A percentile compares a stretch with the other conserved stretches of the same genome.
These are phyloP conservation scores for Teratosphaeria zuluensis DNA, from an alignment of 2,329 filamentous ascomycete genomes.

Conservation along the genomic window DNA sequence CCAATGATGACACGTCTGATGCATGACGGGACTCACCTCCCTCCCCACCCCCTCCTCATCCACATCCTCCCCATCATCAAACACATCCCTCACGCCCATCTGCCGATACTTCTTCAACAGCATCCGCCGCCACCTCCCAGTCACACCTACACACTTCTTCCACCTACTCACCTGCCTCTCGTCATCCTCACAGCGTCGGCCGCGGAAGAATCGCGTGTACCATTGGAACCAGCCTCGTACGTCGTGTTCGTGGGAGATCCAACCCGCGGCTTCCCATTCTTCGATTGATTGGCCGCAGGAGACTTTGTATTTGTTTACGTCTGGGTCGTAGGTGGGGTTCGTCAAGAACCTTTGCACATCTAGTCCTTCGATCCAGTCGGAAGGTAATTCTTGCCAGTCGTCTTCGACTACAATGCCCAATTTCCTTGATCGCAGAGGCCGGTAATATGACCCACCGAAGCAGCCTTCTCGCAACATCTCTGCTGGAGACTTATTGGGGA, in stretches of 20 bases:
- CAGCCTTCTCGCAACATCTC: conserved; percentile 44
- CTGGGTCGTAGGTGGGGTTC: conserved; percentile 34
- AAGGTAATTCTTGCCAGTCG: conserved; percentile 40
- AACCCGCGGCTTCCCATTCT: conserved; percentile 46
- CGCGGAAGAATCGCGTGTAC: conserved; percentile 45
- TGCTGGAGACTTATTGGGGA: conserved; percentile 45
- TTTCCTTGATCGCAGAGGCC: conserved; percentile 36
- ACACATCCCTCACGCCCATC: conserved; percentile 40
- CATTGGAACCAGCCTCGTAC: conserved; percentile 50
- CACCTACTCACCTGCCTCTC: conserved; percentile 44
- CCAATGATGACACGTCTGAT: conserved; percentile 50
- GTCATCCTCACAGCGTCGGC: conserved; percentile 43
- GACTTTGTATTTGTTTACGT: conserved; percentile 45
- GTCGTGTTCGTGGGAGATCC: conserved; percentile 46
- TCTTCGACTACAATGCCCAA: conserved; percentile 34
- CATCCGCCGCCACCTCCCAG: conserved; percentile 41
- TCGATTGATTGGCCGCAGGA: conserved; percentile 45
- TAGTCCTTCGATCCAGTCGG: conserved; percentile 35
- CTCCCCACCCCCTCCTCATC: conserved; percentile 14
- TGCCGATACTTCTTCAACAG: conserved; percentile 44
- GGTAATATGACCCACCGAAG: conserved; percentile 45
- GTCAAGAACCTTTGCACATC: conserved; percentile 32
- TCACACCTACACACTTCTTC: conserved; percentile 44
- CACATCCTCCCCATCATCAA: conserved; percentile 34
- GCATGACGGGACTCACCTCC: conserved; percentile 46